Conservation (phyloP, 1,139 yeast genomes). For the Geotrichum bryndzae region DNA sequence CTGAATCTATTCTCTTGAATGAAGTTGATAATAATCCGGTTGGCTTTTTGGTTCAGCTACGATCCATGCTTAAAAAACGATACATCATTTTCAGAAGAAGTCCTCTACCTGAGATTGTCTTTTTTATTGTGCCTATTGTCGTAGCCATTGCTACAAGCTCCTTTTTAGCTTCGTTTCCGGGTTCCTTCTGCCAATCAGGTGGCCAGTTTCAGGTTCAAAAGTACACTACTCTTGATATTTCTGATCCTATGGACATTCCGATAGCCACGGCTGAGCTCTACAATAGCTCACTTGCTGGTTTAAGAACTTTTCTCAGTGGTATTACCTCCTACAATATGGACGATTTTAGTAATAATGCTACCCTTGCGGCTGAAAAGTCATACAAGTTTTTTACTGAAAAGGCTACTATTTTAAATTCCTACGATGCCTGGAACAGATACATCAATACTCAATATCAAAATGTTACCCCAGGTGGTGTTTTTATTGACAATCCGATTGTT, state of each 20-base stretch:
- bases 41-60: slow-evolving; percentile 27
- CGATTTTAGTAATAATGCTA: slow-evolving; percentile 4
- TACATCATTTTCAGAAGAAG: slow-evolving; percentile 28
- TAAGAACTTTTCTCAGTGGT: slow-evolving; percentile 20
- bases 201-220: slow-evolving; percentile 22
- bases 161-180: slow-evolving; percentile 27
- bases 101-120: slow-evolving; percentile 30
- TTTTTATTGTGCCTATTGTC: slow-evolving; percentile 30
- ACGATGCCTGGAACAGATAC: slow-evolving; percentile 21
- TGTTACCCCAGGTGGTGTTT: slow-evolving; percentile 35
- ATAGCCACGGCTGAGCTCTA: slow-evolving; percentile 21
- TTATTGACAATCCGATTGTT: slow-evolving; percentile 25
- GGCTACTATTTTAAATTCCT: slow-evolving; percentile 20
- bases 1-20: neutral
- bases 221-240: slow-evolving; percentile 20
- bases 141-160: slow-evolving; percentile 31
- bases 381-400: slow-evolving; percentile 16
- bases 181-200: slow-evolving; percentile 25
- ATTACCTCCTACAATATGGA: slow-evolving; percentile 19
- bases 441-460: slow-evolving; percentile 24
- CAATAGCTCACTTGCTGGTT: slow-evolving; percentile 18
- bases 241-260: slow-evolving; percentile 16
- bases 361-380: slow-evolving; percentile 15
- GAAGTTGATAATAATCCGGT: slow-evolving; percentile 15
- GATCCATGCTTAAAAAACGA: slow-evolving; percentile 33